Evolutionary conservation across 139 green algal genomes (phyloP), one percentile per base, ranked within the genome.

Genomic region (Nannochloris sp.): DNA sequence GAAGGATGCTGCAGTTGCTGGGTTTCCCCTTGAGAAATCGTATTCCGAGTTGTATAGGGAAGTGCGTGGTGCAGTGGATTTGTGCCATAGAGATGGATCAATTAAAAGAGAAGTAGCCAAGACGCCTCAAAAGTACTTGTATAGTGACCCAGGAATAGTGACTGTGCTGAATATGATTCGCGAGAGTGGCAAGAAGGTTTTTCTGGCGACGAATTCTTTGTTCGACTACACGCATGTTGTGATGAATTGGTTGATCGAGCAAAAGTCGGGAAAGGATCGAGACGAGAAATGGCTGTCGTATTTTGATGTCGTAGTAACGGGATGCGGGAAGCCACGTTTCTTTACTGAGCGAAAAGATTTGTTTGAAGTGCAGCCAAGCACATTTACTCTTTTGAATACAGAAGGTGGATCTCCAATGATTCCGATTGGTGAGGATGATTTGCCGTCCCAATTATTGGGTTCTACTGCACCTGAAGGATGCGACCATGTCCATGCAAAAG

Each of bases 161-260:
- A 60, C 74, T 4, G 63, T 91, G 60, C 75, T 95, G 27, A 66
- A 88, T 14, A 89, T 81, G 76, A 66, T 94, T 57, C 74, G 83
- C 4, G 36, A 51, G 7, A 73, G 57, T 23, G 88, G 88, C 1
- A 74, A 81, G n/a, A 73, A 80, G 58, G 60, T 93, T 54, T 98
- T 97, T 74, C 71, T 98, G 48, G 87, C 90, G 58, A 98, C 92
- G 67, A 98, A 98, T 83, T 83, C 62, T 29, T 70, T 97, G 70
- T 96, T 85, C 85, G 92, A 98, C 80, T 97, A 96, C 88, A 95
- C 91, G 12, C 80, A 95, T 65, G 86, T 98, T n/a, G 90, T 97
- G 21, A 98, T 98, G 92, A 97, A 96, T 76, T 96, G 83, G 65
- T 66, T 96, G 23, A 36, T 90, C 15, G 44, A 31, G 29, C 71